Percentiles rank a stretch among this genome's conserved stretches.
These are phyloP conservation scores for Pythium aristosporum DNA, from an alignment of 352 stramenopile species.

Conservation along the genomic window DNA sequence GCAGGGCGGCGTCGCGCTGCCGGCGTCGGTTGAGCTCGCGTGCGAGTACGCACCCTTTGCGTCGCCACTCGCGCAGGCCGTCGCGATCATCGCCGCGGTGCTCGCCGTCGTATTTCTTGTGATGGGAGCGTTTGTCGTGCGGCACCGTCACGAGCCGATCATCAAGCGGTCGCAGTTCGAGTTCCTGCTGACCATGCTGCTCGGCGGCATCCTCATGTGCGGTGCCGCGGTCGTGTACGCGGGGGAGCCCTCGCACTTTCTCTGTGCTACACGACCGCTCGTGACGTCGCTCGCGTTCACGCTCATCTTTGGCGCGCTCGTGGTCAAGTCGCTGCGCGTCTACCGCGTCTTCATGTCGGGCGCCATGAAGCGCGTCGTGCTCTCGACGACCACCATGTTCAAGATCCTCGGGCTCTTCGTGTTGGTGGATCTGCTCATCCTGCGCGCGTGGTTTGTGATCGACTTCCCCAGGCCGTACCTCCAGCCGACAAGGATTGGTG, in stretches of 20 bases:
- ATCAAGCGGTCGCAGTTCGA: constrained; percentile 74
- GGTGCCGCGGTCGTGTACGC: constrained; percentile 25
- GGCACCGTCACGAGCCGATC: constrained; percentile 36
- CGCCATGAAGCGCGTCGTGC: constrained; percentile 24
- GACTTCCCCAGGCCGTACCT: too few relatives aligned
- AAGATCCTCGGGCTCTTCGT: constrained; percentile 23
- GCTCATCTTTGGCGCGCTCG: constrained; percentile 27
- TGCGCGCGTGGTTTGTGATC: constrained; percentile 26
- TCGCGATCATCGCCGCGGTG: constrained; percentile 35
- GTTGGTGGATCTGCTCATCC: constrained; percentile 28
- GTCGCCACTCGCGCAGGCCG: constrained; percentile 5
- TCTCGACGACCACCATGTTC: constrained; percentile 20
- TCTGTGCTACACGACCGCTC: constrained; percentile 29
- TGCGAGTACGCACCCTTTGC: constrained; percentile 35
- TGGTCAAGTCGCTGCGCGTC: constrained; percentile 39
- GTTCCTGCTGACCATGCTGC: constrained; percentile 52
- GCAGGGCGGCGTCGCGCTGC: constrained; percentile 23
- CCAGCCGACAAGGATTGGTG: not conserved
- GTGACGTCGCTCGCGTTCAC: constrained; percentile 29
- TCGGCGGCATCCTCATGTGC: constrained; percentile 53
- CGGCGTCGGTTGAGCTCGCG: constrained; percentile 13
- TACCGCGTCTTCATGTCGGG: constrained; percentile 33
- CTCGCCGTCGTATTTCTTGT: too few relatives aligned
- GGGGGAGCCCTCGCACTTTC: too few relatives aligned
- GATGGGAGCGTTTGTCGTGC: too few relatives aligned